These are phyloP conservation scores for Drosera capensis DNA, from an alignment of 148 eudicot genomes.

Conservation along the genomic window DNA sequence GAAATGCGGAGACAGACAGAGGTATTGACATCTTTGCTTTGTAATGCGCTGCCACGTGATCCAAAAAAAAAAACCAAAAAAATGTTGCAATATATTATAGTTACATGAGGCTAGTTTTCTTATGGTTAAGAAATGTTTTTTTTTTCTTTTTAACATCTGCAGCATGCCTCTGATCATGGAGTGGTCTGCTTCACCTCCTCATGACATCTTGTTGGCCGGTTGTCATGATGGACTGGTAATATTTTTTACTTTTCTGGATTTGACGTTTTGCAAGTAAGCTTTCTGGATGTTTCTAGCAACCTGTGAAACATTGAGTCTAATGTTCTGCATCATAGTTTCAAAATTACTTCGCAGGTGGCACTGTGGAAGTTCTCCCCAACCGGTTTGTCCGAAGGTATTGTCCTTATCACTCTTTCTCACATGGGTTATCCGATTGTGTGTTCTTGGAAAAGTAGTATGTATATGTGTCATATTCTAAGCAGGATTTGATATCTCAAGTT, in stretches of 20 bases:
- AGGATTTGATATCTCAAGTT: too few species aligned
- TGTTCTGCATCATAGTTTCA: not conserved
- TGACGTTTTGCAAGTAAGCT: too few species aligned
- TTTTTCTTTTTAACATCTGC: constrained; percentile 8
- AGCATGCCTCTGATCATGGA: constrained; percentile 84
- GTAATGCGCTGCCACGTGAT: not conserved
- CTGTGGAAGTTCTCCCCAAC: constrained; percentile 68
- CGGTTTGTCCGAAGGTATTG: constrained; percentile 41
- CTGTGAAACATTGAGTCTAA: too few species aligned
- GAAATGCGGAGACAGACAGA: constrained; percentile 51
- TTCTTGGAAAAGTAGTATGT: too few species aligned
- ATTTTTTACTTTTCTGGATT: not conserved
- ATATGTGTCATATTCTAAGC: too few species aligned
- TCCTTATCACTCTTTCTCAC: too few species aligned
- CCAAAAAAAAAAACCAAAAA: too few species aligned
- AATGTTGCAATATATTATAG: too few species aligned
- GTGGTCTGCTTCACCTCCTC: constrained; percentile 86
- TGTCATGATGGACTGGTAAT: constrained; percentile 97
- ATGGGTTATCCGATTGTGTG: too few species aligned
- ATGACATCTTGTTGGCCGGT: constrained; percentile 72
- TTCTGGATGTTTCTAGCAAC: not conserved
- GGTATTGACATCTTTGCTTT: constrained; percentile 23
- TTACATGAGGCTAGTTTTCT: too few species aligned
- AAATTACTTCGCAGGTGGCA: constrained; percentile 55
- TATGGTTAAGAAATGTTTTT: constrained; percentile 1